phyloP scores from a whole-genome alignment of 306 rosid species.

The Pueraria montana region DNA sequence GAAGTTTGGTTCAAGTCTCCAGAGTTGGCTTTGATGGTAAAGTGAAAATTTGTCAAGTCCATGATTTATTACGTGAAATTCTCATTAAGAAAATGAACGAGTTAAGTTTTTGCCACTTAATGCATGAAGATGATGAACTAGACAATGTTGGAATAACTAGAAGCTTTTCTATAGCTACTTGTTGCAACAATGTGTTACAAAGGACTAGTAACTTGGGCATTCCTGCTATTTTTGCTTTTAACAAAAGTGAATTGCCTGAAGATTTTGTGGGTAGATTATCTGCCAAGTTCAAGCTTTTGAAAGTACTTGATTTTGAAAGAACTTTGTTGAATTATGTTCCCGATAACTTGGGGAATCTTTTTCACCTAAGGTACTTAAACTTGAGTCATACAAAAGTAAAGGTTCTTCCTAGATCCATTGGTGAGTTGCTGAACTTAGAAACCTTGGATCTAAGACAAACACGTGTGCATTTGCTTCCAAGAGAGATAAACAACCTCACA shows the following conservation, averaged over 20 bases:
- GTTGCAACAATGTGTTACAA: not conserved
- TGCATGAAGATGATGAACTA: slow-evolving; percentile 10
- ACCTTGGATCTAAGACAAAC: slow-evolving; percentile 48
- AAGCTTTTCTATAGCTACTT: too few relatives aligned
- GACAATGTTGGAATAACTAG: not conserved
- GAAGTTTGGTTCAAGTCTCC: slow-evolving; percentile 48
- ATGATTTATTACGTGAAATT: slow-evolving; percentile 40
- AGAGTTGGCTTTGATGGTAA: slow-evolving; percentile 21
- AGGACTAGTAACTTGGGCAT: not conserved
- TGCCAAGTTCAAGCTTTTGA: slow-evolving; percentile 30
- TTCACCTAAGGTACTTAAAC: slow-evolving; percentile 39
- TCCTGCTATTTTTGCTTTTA: slow-evolving; percentile 19
- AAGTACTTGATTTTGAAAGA: slow-evolving; percentile 36
- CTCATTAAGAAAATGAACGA: slow-evolving; percentile 41
- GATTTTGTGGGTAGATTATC: not conserved
- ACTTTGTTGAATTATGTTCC: slow-evolving; percentile 27
- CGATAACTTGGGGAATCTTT: slow-evolving; percentile 24
- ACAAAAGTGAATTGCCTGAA: not conserved
- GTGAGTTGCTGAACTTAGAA: slow-evolving; percentile 38
- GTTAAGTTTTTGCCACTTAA: slow-evolving; percentile 21
- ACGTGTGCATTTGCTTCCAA: slow-evolving; percentile 33
- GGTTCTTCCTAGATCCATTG: slow-evolving; percentile 41
- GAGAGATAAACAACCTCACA: slow-evolving; percentile 43
- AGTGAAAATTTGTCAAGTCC: slow-evolving; percentile 32
- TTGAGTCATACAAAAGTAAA: slow-evolving; percentile 39